Conservation (phyloP, 1,284 basidiomycete species). For the Leccinum subfulvum region DNA sequence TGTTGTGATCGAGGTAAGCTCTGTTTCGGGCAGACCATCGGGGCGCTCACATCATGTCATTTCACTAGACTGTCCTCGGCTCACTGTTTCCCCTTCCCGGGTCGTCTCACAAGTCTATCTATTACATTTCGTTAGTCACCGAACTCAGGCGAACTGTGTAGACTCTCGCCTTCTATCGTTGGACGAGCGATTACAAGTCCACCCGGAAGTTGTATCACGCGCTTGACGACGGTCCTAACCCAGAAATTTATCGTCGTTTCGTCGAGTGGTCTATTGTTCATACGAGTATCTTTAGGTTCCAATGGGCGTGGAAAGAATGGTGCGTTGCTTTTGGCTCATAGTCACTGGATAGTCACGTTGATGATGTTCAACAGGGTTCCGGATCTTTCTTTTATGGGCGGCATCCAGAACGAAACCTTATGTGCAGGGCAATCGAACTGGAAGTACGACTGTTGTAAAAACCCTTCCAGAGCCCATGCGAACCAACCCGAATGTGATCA, state of each 20-base stretch:
- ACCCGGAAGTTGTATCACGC: conserved; percentile 68
- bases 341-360: neutral
- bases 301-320: conserved; percentile 99
- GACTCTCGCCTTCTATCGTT: conserved; percentile 85
- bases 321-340: conserved; percentile 37
- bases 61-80: conserved; percentile 66
- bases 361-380: conserved; percentile 66
- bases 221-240: conserved; percentile 81
- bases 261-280: conserved; percentile 96
- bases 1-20: conserved; percentile 71
- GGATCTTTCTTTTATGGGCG: conserved; percentile 50
- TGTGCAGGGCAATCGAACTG: conserved; percentile 85
- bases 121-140: conserved; percentile 87
- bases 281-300: conserved; percentile 92
- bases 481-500: conserved; percentile 54
- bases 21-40: neutral
- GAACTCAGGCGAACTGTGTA: conserved; percentile 71
- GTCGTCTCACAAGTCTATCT: conserved; percentile 10
- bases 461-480: conserved; percentile 86
- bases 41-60: conserved; percentile 5
- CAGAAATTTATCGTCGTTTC: conserved; percentile 78
- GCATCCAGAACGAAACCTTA: conserved; percentile 87
- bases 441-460: conserved; percentile 93
- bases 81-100: conserved; percentile 76
- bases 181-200: conserved; percentile 94